These are phyloP conservation scores for Xylaria scruposa DNA, from an alignment of 495 filamentous ascomycete species.

Conservation along the genomic window DNA sequence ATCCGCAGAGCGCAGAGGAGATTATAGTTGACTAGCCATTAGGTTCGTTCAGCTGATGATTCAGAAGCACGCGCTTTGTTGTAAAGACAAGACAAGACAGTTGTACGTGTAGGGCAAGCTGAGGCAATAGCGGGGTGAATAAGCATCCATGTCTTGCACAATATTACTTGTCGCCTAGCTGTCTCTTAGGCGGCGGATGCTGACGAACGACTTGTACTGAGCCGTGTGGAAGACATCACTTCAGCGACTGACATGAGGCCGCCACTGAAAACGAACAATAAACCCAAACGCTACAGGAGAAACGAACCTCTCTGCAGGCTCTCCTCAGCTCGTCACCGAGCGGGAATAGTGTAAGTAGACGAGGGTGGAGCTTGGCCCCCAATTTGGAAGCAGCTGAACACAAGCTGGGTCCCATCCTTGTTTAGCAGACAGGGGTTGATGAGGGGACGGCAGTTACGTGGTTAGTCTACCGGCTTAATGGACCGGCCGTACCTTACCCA, in stretches of 20 bases:
- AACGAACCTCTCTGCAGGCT: neutral
- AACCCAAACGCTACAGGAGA: neutral
- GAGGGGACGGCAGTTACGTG: constrained; percentile 4
- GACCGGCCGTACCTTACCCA: neutral
- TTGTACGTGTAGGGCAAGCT: neutral
- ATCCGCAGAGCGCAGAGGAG: neutral
- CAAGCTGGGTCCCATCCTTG: neutral
- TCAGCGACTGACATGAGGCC: neutral
- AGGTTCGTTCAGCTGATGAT: neutral
- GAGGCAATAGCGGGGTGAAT: neutral
- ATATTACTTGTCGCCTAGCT: neutral
- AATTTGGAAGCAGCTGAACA: constrained; percentile 21
- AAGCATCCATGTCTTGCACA: neutral
- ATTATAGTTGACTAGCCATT: neutral
- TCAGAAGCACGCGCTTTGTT: constrained; percentile 4
- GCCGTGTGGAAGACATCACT: neutral
- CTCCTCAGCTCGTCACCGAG: constrained; percentile 16
- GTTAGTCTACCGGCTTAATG: neutral
- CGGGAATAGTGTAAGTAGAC: neutral
- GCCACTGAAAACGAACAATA: neutral
- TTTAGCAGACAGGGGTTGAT: no score
- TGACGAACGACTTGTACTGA: neutral
- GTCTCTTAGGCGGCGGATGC: neutral
- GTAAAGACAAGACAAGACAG: neutral
- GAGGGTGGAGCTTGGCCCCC: constrained; percentile 15